Evolutionary conservation across 1,284 basidiomycete genomes (phyloP).

Genomic region (Melampsora americana): DNA sequence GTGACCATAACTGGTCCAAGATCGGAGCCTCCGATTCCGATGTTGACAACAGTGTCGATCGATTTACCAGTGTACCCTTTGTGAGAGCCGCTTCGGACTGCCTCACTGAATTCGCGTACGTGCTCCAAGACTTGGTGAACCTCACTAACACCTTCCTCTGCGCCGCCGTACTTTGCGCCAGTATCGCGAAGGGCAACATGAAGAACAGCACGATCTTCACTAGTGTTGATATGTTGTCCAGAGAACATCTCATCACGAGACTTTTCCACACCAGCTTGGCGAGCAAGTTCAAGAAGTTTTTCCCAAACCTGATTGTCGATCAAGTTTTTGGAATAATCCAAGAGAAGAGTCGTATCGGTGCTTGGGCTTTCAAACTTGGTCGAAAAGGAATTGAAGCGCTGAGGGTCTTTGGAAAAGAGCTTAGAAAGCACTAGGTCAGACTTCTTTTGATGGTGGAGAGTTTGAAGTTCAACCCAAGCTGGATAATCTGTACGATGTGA

Average conservation of each 20-base stretch:
- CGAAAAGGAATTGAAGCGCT: slow-evolving; percentile 82
- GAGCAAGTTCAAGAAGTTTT: slow-evolving; percentile 71
- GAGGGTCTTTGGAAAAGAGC: slow-evolving; percentile 81
- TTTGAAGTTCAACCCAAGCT: slow-evolving; percentile 86
- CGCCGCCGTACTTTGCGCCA: slow-evolving; percentile 62
- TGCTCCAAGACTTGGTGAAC: slow-evolving; percentile 80
- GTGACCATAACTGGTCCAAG: slow-evolving; percentile 98
- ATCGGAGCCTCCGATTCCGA: slow-evolving; percentile 97
- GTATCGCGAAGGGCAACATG: slow-evolving; percentile 92
- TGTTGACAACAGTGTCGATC: slow-evolving; percentile 94
- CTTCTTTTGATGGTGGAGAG: slow-evolving; percentile 73
- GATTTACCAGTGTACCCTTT: slow-evolving; percentile 95
- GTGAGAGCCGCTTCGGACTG: slow-evolving; percentile 80
- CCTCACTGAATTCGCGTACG: slow-evolving; percentile 84
- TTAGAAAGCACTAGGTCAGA: slow-evolving; percentile 77
- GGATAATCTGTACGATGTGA: slow-evolving; percentile 66
- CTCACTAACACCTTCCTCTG: slow-evolving; percentile 76
- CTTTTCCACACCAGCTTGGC: slow-evolving; percentile 79
- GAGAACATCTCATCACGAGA: slow-evolving; percentile 89
- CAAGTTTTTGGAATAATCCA: slow-evolving; percentile 97
- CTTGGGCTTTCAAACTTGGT: slow-evolving; percentile 64
- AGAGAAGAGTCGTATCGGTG: slow-evolving; percentile 73
- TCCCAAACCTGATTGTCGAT: slow-evolving; percentile 74
- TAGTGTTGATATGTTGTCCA: slow-evolving; percentile 96
- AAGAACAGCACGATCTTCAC: slow-evolving; percentile 91